These are phyloP conservation scores for Podospora bellae-mahoneyi DNA, from an alignment of 495 filamentous ascomycete species.

Conservation along the genomic window DNA sequence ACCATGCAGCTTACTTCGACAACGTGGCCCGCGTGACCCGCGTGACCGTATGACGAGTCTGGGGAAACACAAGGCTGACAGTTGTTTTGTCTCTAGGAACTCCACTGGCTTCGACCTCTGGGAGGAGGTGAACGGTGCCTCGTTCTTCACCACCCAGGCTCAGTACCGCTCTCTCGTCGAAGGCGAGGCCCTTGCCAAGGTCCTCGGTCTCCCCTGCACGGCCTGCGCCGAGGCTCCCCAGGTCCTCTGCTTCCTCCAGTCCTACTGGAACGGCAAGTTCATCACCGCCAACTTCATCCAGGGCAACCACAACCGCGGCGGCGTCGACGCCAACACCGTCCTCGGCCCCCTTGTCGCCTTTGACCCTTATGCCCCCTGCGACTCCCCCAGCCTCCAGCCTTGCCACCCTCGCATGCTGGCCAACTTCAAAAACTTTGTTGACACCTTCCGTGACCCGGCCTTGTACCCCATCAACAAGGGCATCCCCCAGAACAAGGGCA, in stretches of 20 bases:
- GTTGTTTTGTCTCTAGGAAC: constrained; percentile 34
- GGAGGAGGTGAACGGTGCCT: constrained; percentile 62
- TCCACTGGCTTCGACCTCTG: constrained; percentile 63
- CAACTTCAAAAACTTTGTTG: constrained; percentile 60
- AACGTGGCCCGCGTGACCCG: background rate
- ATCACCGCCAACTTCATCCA: constrained; percentile 51
- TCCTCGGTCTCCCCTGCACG: constrained; percentile 37
- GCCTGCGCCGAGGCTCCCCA: constrained; percentile 52
- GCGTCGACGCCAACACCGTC: constrained; percentile 59
- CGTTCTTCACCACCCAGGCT: constrained; percentile 50
- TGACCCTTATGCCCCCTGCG: constrained; percentile 53
- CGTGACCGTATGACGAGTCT: background rate
- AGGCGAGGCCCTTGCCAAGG: constrained; percentile 52
- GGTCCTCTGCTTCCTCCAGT: constrained; percentile 57
- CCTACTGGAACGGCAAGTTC: constrained; percentile 60
- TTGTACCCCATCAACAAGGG: constrained; percentile 56
- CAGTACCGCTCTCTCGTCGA: constrained; percentile 54
- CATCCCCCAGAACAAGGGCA: constrained; percentile 42
- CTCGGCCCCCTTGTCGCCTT: constrained; percentile 59
- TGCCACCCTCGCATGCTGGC: constrained; percentile 57
- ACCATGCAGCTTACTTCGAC: background rate
- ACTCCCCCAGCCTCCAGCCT: constrained; percentile 55
- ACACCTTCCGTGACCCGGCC: constrained; percentile 51
- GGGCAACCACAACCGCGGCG: constrained; percentile 45
- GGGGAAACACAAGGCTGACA: constrained; percentile 3